phyloP scores from a whole-genome alignment of 2,329 filamentous ascomycete species.

The Lachnellula willkommii region DNA sequence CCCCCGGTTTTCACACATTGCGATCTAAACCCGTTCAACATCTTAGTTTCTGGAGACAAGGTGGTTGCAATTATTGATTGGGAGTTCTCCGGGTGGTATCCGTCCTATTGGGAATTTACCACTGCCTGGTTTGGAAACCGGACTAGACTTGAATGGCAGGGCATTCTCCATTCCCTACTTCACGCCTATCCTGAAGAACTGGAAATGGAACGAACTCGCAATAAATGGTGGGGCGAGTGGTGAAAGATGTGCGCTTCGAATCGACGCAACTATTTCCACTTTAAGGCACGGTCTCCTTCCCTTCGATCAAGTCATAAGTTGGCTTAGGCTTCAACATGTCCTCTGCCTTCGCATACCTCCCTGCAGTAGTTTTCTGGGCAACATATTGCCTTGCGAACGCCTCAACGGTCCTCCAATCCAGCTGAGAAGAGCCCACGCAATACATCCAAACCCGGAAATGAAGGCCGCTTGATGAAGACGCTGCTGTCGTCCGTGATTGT shows the following conservation, averaged over 20 bases:
- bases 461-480: too few species aligned
- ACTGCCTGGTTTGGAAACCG: conserved; percentile 28
- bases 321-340: conserved; percentile 3
- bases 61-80: conserved; percentile 31
- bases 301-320: conserved; percentile 6
- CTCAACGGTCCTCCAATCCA: conserved; percentile 4
- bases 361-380: conserved; percentile 14
- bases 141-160: conserved; percentile 27
- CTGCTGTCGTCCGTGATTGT: too few species aligned
- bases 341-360: conserved; percentile 1
- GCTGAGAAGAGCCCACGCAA: background rate
- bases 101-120: conserved; percentile 31
- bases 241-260: too few species aligned
- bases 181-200: conserved; percentile 34
- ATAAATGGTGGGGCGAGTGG: conserved; percentile 34
- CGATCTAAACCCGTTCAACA: conserved; percentile 32
- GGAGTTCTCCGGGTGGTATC: conserved; percentile 33
- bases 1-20: conserved; percentile 33
- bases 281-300: conserved; percentile 1
- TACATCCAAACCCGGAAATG: too few species aligned
- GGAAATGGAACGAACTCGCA: conserved; percentile 37
- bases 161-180: conserved; percentile 34
- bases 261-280: too few species aligned
- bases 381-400: conserved; percentile 3
- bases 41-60: conserved; percentile 24